A percentile compares a stretch with the other conserved stretches of the same genome.
These are phyloP conservation scores for Puccinellia tenuiflora DNA, from an alignment of 176 grass and related monocot species.

Conservation along the genomic window DNA sequence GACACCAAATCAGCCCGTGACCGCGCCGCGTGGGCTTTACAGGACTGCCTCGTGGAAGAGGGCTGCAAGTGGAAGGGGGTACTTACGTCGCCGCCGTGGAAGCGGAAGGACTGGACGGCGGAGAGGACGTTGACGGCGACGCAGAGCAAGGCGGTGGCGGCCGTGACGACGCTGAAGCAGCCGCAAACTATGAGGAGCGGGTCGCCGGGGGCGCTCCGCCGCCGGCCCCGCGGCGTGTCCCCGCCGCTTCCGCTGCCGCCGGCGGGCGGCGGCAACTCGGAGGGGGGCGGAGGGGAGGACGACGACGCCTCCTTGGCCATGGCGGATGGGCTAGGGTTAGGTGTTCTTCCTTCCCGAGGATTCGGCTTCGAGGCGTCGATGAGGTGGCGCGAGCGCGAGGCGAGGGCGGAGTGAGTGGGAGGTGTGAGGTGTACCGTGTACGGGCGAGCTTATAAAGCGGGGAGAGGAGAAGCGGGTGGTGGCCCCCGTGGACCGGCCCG, in stretches of 20 bases:
- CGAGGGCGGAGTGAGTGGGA: neutral
- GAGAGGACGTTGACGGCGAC: constrained; percentile 79
- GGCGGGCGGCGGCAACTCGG: neutral
- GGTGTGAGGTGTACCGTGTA: neutral
- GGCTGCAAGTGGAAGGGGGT: neutral
- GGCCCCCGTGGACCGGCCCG: constrained; percentile 1
- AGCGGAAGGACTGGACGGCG: constrained; percentile 61
- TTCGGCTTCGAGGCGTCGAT: constrained; percentile 1
- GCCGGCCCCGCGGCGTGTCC: constrained; percentile 2
- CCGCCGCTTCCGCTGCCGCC: constrained; percentile 26
- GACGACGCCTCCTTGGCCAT: constrained; percentile 23
- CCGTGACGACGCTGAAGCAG: constrained; percentile 86
- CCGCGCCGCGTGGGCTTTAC: neutral
- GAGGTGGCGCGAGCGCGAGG: neutral
- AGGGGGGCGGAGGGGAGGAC: neutral
- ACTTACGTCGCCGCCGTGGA: constrained; percentile 40
- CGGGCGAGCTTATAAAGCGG: neutral
- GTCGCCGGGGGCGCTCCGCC: constrained; percentile 29
- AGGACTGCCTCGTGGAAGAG: neutral
- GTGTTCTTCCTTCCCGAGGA: neutral
- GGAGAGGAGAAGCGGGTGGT: neutral
- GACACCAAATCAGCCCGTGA: neutral
- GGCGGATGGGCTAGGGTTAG: constrained; percentile 5
- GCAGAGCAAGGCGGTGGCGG: constrained; percentile 58
- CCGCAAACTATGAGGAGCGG: constrained; percentile 76